Percentiles rank a stretch among this genome's conserved stretches.
phyloP scores from a whole-genome alignment of 2,329 filamentous ascomycete genomes.

The Phialophora tarda region DNA sequence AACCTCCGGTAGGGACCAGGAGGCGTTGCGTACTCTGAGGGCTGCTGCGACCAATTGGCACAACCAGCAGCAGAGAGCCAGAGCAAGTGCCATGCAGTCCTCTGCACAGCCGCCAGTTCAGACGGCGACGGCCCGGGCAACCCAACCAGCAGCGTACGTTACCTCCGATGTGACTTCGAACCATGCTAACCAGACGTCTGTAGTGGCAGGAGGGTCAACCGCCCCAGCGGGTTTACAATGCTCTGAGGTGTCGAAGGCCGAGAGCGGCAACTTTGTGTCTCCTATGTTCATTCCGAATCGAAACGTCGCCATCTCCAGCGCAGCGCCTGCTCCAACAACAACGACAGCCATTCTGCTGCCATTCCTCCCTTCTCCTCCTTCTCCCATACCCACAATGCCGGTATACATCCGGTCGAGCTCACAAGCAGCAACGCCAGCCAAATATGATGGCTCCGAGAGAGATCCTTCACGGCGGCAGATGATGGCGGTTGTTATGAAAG shows the following conservation, averaged over 20 bases:
- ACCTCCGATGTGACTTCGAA: neutral
- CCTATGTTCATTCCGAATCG: neutral
- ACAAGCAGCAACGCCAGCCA: neutral
- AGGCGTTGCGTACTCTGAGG: neutral
- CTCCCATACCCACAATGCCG: neutral
- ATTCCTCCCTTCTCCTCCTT: neutral
- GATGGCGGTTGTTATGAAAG: conserved; percentile 1
- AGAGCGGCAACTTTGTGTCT: neutral
- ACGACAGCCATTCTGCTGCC: neutral
- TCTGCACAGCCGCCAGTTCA: neutral
- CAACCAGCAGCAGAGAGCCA: neutral
- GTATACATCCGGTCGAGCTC: neutral
- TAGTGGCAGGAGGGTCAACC: neutral
- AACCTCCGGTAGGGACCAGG: neutral
- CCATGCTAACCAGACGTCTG: neutral
- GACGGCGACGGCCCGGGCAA: neutral
- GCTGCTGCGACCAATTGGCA: neutral
- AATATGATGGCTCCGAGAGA: neutral
- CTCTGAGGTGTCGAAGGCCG: neutral
- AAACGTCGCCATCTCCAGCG: neutral
- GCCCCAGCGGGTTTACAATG: neutral
- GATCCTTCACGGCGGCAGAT: neutral
- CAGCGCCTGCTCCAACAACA: neutral
- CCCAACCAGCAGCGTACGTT: neutral
- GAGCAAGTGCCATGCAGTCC: neutral